These are phyloP conservation scores for Aspergillus nidulans DNA, from an alignment of 495 filamentous ascomycete genomes.

Conservation along the genomic window DNA sequence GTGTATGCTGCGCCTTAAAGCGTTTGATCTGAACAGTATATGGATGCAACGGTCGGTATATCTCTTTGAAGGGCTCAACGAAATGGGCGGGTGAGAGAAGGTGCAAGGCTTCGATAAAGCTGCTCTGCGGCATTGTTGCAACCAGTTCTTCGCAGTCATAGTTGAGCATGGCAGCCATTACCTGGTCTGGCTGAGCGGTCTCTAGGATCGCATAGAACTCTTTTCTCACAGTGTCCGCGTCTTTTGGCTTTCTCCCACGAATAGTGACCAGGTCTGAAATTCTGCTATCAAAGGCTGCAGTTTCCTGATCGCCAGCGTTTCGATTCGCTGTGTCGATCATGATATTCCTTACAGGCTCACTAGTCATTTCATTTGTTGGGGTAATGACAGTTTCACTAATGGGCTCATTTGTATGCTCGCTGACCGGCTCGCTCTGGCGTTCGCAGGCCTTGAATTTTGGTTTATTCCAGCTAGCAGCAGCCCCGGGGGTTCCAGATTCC, in stretches of 20 bases:
- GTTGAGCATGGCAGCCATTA: slow-evolving; percentile 33
- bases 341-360: no score
- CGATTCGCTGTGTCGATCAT: neutral
- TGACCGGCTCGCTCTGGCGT: neutral
- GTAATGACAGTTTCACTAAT: no score
- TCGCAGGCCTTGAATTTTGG: neutral
- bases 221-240: slow-evolving; percentile 16
- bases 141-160: slow-evolving; percentile 31
- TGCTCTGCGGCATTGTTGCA: slow-evolving; percentile 26
- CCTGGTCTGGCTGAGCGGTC: slow-evolving; percentile 35
- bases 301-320: neutral
- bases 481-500: neutral
- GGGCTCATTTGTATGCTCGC: neutral
- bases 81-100: slow-evolving; percentile 41
- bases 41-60: slow-evolving; percentile 46
- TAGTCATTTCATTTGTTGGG: neutral
- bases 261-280: no score
- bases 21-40: slow-evolving; percentile 25
- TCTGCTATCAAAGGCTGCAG: no score
- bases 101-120: slow-evolving; percentile 35
- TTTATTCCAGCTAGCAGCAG: neutral
- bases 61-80: slow-evolving; percentile 43
- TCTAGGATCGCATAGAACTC: slow-evolving; percentile 28
- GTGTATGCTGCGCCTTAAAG: slow-evolving; percentile 22
- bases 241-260: neutral